Conservation (phyloP, 2,329 filamentous ascomycete species). For the Colletotrichum lindemuthianum region DNA sequence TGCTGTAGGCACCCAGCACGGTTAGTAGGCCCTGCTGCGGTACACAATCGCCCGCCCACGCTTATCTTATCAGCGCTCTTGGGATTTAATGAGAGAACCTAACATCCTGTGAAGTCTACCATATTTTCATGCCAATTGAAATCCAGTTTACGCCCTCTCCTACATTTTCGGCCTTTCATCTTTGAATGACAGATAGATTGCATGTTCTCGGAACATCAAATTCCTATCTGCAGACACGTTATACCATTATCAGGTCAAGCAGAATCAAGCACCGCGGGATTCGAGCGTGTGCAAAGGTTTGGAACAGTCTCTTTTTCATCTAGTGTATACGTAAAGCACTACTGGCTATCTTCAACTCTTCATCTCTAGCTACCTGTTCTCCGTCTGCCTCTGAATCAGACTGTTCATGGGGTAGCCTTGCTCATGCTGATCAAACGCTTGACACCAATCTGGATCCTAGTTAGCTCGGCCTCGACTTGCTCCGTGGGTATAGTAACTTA, state of each 20-base stretch:
- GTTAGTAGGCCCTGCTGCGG: too few relatives aligned
- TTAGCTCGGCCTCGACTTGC: slow-evolving; percentile 49
- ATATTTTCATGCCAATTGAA: too few relatives aligned
- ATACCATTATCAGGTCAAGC: too few relatives aligned
- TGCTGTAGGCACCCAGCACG: too few relatives aligned
- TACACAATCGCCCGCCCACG: background rate
- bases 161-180: too few relatives aligned
- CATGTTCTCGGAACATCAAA: too few relatives aligned
- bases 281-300: background rate
- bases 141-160: too few relatives aligned
- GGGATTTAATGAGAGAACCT: background rate
- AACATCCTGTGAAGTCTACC: background rate
- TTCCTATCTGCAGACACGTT: too few relatives aligned
- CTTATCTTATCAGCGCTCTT: slow-evolving; percentile 36
- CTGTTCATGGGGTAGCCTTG: slow-evolving; percentile 72
- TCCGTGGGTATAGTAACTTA: slow-evolving; percentile 54
- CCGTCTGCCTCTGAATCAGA: background rate
- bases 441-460: slow-evolving; percentile 69
- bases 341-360: slow-evolving; percentile 30
- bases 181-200: too few relatives aligned
- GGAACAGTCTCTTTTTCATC: slow-evolving; percentile 19
- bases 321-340: slow-evolving; percentile 34
- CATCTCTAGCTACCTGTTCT: background rate
- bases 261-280: too few relatives aligned
- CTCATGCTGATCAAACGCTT: slow-evolving; percentile 84